phyloP scores from a whole-genome alignment of 108 stramenopile species.

The Cyclotella choctawhatcheeana region DNA sequence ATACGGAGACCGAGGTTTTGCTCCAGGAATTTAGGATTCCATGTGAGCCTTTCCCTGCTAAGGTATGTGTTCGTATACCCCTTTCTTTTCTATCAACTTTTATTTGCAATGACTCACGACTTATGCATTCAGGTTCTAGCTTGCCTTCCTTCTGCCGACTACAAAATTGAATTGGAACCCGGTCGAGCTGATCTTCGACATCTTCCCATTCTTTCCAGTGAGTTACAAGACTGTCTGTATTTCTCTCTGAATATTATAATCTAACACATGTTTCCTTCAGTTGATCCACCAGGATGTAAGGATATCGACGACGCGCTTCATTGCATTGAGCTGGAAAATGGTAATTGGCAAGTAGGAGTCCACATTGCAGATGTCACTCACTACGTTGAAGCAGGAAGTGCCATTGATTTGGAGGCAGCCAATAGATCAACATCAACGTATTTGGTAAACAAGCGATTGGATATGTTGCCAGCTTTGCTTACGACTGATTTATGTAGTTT shows the following conservation, averaged over 20 bases:
- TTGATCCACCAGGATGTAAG: constrained; percentile 99
- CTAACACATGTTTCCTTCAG: background rate
- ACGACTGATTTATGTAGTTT: constrained; percentile 97
- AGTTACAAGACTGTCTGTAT: background rate
- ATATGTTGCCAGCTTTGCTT: constrained; percentile 96
- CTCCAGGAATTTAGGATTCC: constrained; percentile 96
- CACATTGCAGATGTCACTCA: constrained; percentile 99
- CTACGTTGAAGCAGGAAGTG: constrained; percentile 91
- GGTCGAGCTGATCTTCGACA: constrained; percentile 90
- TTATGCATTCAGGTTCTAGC: constrained; percentile 81
- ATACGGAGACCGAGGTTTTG: constrained; percentile 96
- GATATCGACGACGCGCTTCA: constrained; percentile 99
- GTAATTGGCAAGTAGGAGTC: constrained; percentile 95
- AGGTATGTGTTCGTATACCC: constrained; percentile 37
- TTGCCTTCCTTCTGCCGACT: constrained; percentile 94
- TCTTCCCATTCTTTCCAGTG: constrained; percentile 87
- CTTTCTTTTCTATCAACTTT: background rate
- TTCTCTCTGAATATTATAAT: background rate
- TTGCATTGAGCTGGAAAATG: constrained; percentile 88
- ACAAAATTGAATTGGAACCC: constrained; percentile 85
- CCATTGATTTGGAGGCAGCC: constrained; percentile 96
- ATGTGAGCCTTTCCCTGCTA: constrained; percentile 93
- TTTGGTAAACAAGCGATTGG: constrained; percentile 95
- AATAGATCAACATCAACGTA: constrained; percentile 97
- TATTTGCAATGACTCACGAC: background rate